Evolutionary conservation across 1,284 basidiomycete genomes (phyloP), one percentile per base, ranked within the genome.

Genomic region (Sanghuangporus baumii): DNA sequence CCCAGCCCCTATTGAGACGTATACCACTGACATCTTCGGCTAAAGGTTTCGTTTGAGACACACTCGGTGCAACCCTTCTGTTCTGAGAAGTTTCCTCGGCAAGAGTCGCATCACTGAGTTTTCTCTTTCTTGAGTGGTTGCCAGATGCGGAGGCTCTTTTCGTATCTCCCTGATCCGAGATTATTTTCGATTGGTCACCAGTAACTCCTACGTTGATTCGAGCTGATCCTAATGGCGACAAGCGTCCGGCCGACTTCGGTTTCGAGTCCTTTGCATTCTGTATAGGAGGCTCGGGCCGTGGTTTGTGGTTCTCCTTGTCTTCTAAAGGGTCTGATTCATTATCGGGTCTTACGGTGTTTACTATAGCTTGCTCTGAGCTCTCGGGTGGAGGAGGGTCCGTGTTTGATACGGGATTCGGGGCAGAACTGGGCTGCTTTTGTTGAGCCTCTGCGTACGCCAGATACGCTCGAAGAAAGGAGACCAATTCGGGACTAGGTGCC

Each of bases 251-350:
- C 16, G n/a, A 16, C 20, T 20, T 48, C 16, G 47, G 2, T n/a
- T n/a, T 40, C 36, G 20, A n/a, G 16, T 26, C 26, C 43, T 55
- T 59, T 7, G 34, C 9, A 48, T 34, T 8, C 36, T 59, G 18
- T 14, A 23, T 16, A 6, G 41, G 20, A 36, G 34, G 26, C 26
- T 31, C 26, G 5, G 26, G 62, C 16, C 37, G 41, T 12, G 62
- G 62, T 41, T 59, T 63, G 23, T 51, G 51, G 43, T 63, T 63
- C 54, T 63, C 62, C 43, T 63, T 63, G 31, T 63, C 57, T 5
- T n/a, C 43, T 11, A 18, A n/a, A 46, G 12, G 43, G 43, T 46
- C 47, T 31, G 52, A 14, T 2, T 20, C 54, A n/a, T 41, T 46
- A 31, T 31, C 26, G 3, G 51, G 6, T 11, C 18, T 34, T 23